A percentile compares a stretch with the other conserved stretches of the same genome.
Evolutionary conservation across 2,329 filamentous ascomycete species (phyloP).

Genomic region (Penicillium sp.): DNA sequence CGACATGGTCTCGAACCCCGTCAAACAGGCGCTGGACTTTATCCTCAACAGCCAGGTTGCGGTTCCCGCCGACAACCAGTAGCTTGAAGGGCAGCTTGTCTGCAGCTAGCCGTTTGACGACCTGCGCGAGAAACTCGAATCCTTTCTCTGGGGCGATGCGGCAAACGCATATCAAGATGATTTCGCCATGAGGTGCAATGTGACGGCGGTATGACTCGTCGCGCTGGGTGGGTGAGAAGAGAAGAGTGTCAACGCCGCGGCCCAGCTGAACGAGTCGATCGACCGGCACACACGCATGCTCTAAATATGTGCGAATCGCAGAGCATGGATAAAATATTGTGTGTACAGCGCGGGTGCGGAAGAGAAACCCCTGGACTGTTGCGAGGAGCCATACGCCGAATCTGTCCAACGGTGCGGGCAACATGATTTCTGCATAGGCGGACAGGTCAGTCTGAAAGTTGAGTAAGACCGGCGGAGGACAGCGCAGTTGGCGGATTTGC

Average conservation of each 20-base stretch:
- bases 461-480: constrained; percentile 29
- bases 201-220: constrained; percentile 53
- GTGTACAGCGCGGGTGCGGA: constrained; percentile 60
- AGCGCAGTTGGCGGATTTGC: constrained; percentile 62
- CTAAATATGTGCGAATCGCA: constrained; percentile 63
- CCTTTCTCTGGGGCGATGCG: constrained; percentile 70
- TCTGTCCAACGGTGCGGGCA: constrained; percentile 60
- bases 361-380: constrained; percentile 65
- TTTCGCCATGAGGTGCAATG: constrained; percentile 62
- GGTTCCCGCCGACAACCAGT: constrained; percentile 67
- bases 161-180: constrained; percentile 66
- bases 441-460: constrained; percentile 43
- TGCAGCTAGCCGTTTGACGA: constrained; percentile 55
- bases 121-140: constrained; percentile 65
- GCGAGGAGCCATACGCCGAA: constrained; percentile 64
- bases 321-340: constrained; percentile 69
- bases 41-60: constrained; percentile 61
- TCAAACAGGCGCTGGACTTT: constrained; percentile 63
- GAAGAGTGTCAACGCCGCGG: constrained; percentile 63
- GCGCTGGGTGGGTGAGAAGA: constrained; percentile 59
- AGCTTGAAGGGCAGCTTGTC: constrained; percentile 62
- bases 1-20: constrained; percentile 55
- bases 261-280: constrained; percentile 62
- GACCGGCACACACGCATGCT: constrained; percentile 55
- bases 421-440: constrained; percentile 68